A percentile compares a stretch with the other conserved stretches of the same genome.
These are phyloP conservation scores for Phytophthora litchii DNA, from an alignment of 352 stramenopile species.

Conservation along the genomic window DNA sequence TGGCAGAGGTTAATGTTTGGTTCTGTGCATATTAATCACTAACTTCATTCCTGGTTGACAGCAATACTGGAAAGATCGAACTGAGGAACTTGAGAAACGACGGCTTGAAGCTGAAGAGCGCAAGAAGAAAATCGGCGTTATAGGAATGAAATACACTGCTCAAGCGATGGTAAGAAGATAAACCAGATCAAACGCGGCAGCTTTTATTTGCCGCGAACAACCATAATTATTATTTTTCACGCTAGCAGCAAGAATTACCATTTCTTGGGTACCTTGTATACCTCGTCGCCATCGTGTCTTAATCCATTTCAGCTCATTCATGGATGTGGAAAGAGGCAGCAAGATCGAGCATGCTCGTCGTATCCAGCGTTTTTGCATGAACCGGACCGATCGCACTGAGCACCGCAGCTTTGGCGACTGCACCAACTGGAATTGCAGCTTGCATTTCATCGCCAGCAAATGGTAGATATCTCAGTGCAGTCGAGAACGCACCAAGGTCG, in stretches of 20 bases:
- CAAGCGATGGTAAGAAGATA: slow-evolving; percentile 50
- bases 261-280: background rate
- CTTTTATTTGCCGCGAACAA: background rate
- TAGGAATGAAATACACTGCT: slow-evolving; percentile 79
- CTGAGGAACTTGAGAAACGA: slow-evolving; percentile 63
- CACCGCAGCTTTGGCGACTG: slow-evolving; percentile 83
- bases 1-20: background rate
- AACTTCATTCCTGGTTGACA: slow-evolving; percentile 16
- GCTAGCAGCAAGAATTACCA: slow-evolving; percentile 3
- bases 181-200: slow-evolving; percentile 2
- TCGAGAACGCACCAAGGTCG: slow-evolving; percentile 62
- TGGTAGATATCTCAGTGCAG: slow-evolving; percentile 58
- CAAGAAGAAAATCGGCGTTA: slow-evolving; percentile 74
- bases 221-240: slow-evolving; percentile 20
- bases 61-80: slow-evolving; percentile 79
- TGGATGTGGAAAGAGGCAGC: slow-evolving; percentile 84
- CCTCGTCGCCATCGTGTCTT: background rate
- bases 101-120: slow-evolving; percentile 67
- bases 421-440: slow-evolving; percentile 65
- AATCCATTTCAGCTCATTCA: slow-evolving; percentile 35
- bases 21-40: background rate
- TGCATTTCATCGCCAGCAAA: slow-evolving; percentile 75
- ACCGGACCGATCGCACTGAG: slow-evolving; percentile 80
- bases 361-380: slow-evolving; percentile 61
- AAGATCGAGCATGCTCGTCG: slow-evolving; percentile 72